Conservation (phyloP, 495 filamentous ascomycete species). For the Entonaema liquescens region DNA sequence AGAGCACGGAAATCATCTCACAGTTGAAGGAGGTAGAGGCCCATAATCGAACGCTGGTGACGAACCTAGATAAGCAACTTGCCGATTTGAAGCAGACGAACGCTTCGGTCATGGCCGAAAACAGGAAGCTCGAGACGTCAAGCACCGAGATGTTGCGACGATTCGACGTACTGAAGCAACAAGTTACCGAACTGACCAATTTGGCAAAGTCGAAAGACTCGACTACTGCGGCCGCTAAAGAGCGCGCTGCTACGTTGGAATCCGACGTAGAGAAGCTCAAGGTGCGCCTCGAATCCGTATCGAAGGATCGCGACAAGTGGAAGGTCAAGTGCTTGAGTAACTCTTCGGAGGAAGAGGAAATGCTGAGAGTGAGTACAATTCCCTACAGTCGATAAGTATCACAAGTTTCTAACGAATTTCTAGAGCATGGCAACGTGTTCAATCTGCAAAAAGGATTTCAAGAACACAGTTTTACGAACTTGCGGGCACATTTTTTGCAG, state of each 20-base stretch:
- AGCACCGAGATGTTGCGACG: conserved; percentile 71
- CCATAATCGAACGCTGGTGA: conserved; percentile 65
- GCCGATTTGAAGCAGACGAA: conserved; percentile 81
- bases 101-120: conserved; percentile 68
- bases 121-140: conserved; percentile 75
- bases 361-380: conserved; percentile 74
- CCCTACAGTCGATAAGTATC: neutral
- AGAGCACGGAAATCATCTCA: conserved; percentile 91
- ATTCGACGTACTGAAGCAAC: conserved; percentile 75
- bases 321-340: conserved; percentile 82
- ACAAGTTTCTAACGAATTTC: conserved; percentile 24
- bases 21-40: conserved; percentile 90
- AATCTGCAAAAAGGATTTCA: conserved; percentile 89
- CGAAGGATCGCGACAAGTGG: conserved; percentile 81
- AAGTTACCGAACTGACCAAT: conserved; percentile 77
- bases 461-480: conserved; percentile 88
- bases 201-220: conserved; percentile 78
- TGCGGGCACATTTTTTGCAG: conserved; percentile 98
- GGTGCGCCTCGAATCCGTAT: conserved; percentile 74
- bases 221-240: conserved; percentile 65
- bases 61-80: conserved; percentile 88
- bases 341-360: conserved; percentile 81
- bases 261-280: conserved; percentile 76
- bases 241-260: conserved; percentile 68
- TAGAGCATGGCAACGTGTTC: conserved; percentile 89